Base-by-base conservation (phyloP, 768 basidiomycete genomes). In the Mrakia hoshinonis region DNA sequence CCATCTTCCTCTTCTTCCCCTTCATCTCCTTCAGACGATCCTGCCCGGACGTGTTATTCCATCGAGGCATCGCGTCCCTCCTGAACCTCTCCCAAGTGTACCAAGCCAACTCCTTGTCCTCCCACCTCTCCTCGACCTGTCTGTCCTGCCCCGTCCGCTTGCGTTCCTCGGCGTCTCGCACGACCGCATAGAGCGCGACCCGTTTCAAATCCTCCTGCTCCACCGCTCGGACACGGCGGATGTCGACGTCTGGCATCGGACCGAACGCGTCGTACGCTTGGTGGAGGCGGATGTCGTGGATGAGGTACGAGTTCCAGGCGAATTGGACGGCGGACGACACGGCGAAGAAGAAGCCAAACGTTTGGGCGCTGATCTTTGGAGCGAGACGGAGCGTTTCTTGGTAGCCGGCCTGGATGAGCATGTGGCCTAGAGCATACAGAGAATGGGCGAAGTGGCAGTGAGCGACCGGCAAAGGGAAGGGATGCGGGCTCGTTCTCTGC, bases 271-370 rank as follows among this genome's bases (percentile, higher is more conserved):
- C 58, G 58, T 61, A 61, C 18, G 58, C 58, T 20, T 36, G 20
- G 43, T 46, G 39, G 39, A 64, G 22, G n/a, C 26, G 22, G 62
- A 64, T 47, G 62, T 46, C 46, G 62, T 64, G 62, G 62, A 48
- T 26, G 26, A 29, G 26, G 46, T 43, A 46, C 38, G 4, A 13
- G 62, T 64, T 43, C 22, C 46, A 48, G 46, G 24, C 46, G 62
- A 48, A 12, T 24, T 64, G 39, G n/a, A 64, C 15, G 24, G 9
- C 13, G 62, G 39, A 26, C 38, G 46, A 43, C n/a, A 12, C 1
- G 39, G n/a, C 1, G 29, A 26, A 47, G 62, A n/a, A 29, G 62
- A 38, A 46, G 62, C 18, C 9, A 39, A 64, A 64, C 38, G 62
- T 24, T 36, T 39, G 20, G 9, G 18, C 11, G 9, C 18, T 64